phyloP scores from a whole-genome alignment of 1,284 basidiomycete species.

The Veloboletus limbatus region DNA sequence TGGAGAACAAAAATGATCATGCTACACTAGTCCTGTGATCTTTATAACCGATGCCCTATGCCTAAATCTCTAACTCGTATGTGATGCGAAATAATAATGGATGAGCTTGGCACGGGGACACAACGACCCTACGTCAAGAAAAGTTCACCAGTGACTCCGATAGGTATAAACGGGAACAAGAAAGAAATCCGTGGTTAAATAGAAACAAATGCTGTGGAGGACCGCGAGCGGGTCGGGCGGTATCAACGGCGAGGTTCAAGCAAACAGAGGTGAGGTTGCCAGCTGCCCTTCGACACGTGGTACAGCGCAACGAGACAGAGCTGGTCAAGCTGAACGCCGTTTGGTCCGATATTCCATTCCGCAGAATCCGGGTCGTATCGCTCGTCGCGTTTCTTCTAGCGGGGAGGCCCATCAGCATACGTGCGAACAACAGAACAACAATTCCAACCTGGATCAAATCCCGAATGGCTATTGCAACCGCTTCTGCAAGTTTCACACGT shows the following conservation, averaged over 20 bases:
- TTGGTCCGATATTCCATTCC: slow-evolving; percentile 26
- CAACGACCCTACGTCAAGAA: background rate
- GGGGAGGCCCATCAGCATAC: slow-evolving; percentile 5
- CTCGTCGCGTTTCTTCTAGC: slow-evolving; percentile 16
- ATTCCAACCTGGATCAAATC: slow-evolving; percentile 37
- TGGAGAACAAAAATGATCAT: background rate
- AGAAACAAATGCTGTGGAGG: background rate
- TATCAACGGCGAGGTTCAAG: slow-evolving; percentile 15
- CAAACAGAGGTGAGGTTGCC: slow-evolving; percentile 33
- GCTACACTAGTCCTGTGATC: slow-evolving; percentile 11
- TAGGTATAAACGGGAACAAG: background rate
- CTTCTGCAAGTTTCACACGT: slow-evolving; percentile 40
- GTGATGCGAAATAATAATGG: slow-evolving; percentile 6
- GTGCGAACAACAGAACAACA: background rate
- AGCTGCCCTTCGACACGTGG: slow-evolving; percentile 31
- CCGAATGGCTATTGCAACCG: slow-evolving; percentile 38
- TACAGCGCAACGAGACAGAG: slow-evolving; percentile 26
- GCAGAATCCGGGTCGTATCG: slow-evolving; percentile 12
- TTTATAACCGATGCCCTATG: slow-evolving; percentile 3
- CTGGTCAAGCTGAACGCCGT: slow-evolving; percentile 24
- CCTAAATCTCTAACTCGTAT: slow-evolving; percentile 16
- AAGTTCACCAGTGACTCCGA: background rate
- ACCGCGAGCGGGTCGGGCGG: background rate
- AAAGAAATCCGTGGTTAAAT: background rate
- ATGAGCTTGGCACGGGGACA: background rate